Conservation (phyloP, 73 alveolate species). For the Paramecium caudatum region DNA sequence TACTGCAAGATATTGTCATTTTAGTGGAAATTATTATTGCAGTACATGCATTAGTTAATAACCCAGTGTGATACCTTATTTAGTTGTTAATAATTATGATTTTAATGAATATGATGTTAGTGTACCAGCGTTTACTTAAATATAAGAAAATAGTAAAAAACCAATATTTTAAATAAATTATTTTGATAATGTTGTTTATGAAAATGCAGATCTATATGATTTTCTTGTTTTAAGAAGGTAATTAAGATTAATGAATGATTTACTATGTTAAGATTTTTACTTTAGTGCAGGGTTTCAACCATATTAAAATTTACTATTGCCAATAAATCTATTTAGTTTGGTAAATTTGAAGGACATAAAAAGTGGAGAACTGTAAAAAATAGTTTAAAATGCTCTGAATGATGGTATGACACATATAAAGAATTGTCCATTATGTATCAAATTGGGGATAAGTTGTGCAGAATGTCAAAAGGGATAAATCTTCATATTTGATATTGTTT, state of each 20-base stretch:
- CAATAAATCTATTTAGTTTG: background rate
- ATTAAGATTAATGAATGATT: constrained; percentile 34
- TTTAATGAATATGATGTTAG: background rate
- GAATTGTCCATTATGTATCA: constrained; percentile 19
- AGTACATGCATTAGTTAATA: background rate
- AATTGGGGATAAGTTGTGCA: constrained; percentile 1
- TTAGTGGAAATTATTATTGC: background rate
- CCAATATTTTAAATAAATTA: background rate
- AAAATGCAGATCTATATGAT: constrained; percentile 4
- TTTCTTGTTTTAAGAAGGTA: background rate
- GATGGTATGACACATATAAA: background rate
- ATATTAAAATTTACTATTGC: background rate
- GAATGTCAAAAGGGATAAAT: background rate
- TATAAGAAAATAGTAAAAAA: background rate
- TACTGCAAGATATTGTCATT: constrained; percentile 11
- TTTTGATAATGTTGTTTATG: constrained; percentile 18
- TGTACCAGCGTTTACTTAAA: background rate
- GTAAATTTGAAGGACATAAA: constrained; percentile 2
- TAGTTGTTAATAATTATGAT: background rate
- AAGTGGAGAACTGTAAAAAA: background rate
- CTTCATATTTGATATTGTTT: background rate
- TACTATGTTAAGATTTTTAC: constrained; percentile 4
- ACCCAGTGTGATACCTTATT: constrained; percentile 6
- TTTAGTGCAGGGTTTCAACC: constrained; percentile 2
- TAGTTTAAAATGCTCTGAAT: background rate